phyloP scores from a whole-genome alignment of 768 basidiomycete species.

The Pisolithus sp. region DNA sequence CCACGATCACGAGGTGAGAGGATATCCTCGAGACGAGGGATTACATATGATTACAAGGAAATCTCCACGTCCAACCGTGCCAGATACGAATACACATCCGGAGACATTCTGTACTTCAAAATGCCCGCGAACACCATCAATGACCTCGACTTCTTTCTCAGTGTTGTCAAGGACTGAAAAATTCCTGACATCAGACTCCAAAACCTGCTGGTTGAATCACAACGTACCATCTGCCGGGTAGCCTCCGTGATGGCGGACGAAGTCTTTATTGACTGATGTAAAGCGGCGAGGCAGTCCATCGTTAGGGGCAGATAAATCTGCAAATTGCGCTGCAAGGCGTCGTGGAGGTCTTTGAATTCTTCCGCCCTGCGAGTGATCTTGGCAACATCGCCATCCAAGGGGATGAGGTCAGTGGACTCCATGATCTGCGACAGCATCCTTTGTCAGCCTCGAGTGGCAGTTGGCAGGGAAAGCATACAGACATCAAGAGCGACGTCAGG shows the following conservation, averaged over 20 bases:
- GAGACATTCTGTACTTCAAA: conserved; percentile 83
- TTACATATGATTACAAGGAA: conserved; percentile 41
- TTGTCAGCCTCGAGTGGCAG: not conserved
- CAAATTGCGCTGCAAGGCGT: conserved; percentile 83
- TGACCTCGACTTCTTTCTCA: conserved; percentile 77
- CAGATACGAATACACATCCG: conserved; percentile 85
- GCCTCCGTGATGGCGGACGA: conserved; percentile 64
- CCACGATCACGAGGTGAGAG: not conserved
- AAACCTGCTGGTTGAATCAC: conserved; percentile 7
- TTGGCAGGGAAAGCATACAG: conserved; percentile 20
- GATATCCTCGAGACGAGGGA: not conserved
- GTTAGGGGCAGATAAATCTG: conserved; percentile 82
- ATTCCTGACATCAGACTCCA: conserved; percentile 11
- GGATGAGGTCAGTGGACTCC: conserved; percentile 82
- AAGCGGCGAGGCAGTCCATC: conserved; percentile 85
- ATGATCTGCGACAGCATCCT: conserved; percentile 50
- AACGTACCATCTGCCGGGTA: conserved; percentile 67
- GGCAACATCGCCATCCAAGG: conserved; percentile 77
- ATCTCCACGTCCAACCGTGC: conserved; percentile 83
- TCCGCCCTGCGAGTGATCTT: conserved; percentile 83
- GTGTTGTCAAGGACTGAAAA: conserved; percentile 51
- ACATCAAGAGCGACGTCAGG: conserved; percentile 82
- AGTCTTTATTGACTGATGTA: conserved; percentile 69
- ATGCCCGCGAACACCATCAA: conserved; percentile 87
- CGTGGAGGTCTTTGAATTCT: conserved; percentile 82